phyloP scores from a whole-genome alignment of 1,139 yeast species.

The Pichia sp. region DNA sequence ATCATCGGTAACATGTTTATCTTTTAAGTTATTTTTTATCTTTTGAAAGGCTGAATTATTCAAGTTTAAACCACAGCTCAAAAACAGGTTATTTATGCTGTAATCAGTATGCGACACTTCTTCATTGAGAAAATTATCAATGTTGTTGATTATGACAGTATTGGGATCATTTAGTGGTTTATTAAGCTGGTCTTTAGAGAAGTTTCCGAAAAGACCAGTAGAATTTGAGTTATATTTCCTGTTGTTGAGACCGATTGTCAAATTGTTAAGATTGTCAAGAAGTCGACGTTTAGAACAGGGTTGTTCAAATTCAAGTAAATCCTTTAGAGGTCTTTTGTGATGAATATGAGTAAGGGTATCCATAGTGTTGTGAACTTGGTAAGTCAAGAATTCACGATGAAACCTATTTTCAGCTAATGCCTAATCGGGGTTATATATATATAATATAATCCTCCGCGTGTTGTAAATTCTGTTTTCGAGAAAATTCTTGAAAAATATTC shows the following conservation, averaged over 20 bases:
- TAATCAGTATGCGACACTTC: too few relatives aligned
- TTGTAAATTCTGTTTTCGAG: too few relatives aligned
- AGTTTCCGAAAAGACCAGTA: conserved; percentile 5
- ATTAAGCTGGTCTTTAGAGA: conserved; percentile 7
- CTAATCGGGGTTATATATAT: too few relatives aligned
- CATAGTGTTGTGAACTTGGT: too few relatives aligned
- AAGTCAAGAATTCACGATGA: too few relatives aligned
- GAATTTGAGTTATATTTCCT: neutral
- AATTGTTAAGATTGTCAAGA: conserved; percentile 2
- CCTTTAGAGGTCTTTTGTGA: conserved; percentile 4
- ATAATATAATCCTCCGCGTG: too few relatives aligned
- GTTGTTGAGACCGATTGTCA: conserved; percentile 4
- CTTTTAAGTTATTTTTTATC: too few relatives aligned
- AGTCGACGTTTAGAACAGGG: conserved; percentile 5
- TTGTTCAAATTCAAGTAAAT: neutral
- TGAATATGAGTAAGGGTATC: too few relatives aligned
- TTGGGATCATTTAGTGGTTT: conserved; percentile 10
- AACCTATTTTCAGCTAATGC: too few relatives aligned
- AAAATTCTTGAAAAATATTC: too few relatives aligned
- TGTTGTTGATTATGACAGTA: conserved; percentile 14
- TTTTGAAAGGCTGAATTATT: too few relatives aligned
- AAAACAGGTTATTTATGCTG: conserved; percentile 6
- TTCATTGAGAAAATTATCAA: conserved; percentile 18
- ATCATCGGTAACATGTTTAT: too few relatives aligned
- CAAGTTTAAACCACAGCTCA: conserved; percentile 9